Percentiles rank a stretch among this genome's conserved stretches.
phyloP scores from a whole-genome alignment of 2,329 filamentous ascomycete species.

The Exophiala alcalophila region DNA sequence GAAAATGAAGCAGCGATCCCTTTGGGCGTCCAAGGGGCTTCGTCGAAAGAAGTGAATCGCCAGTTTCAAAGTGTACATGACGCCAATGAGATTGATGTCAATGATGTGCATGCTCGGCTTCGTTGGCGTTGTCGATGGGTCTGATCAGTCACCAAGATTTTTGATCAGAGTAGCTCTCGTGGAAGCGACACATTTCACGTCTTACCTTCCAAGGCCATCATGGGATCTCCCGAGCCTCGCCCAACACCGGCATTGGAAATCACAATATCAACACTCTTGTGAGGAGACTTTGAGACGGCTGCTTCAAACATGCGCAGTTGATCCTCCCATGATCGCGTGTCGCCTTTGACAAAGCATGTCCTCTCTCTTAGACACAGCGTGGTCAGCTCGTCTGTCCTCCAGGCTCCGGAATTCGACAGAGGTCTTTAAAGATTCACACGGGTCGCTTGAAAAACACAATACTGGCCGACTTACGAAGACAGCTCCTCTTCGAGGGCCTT shows the following conservation, averaged over 20 bases:
- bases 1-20: conserved; percentile 21
- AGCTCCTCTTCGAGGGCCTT: conserved; percentile 10
- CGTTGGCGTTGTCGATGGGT: conserved; percentile 40
- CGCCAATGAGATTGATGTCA: conserved; percentile 30
- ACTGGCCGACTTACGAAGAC: conserved; percentile 5
- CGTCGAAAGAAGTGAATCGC: conserved; percentile 47
- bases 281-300: conserved; percentile 39
- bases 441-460: too few species aligned
- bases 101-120: conserved; percentile 20
- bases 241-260: conserved; percentile 50
- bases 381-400: too few species aligned
- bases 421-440: too few species aligned
- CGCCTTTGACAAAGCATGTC: conserved; percentile 8
- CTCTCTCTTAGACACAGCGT: not conserved
- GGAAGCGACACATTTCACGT: too few species aligned
- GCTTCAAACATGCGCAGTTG: conserved; percentile 43
- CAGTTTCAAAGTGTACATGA: conserved; percentile 47
- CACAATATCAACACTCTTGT: conserved; percentile 46
- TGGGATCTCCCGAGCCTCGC: conserved; percentile 11
- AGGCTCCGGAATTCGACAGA: not conserved
- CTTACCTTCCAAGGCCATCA: conserved; percentile 18
- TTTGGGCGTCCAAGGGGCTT: not conserved
- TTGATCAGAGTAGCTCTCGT: conserved; percentile 21
- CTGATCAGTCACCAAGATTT: conserved; percentile 39
- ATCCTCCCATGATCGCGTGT: conserved; percentile 38